Evolutionary conservation across 2,329 filamentous ascomycete genomes (phyloP), one percentile per base, ranked within the genome.

Genomic region (Alternaria brassicae): DNA sequence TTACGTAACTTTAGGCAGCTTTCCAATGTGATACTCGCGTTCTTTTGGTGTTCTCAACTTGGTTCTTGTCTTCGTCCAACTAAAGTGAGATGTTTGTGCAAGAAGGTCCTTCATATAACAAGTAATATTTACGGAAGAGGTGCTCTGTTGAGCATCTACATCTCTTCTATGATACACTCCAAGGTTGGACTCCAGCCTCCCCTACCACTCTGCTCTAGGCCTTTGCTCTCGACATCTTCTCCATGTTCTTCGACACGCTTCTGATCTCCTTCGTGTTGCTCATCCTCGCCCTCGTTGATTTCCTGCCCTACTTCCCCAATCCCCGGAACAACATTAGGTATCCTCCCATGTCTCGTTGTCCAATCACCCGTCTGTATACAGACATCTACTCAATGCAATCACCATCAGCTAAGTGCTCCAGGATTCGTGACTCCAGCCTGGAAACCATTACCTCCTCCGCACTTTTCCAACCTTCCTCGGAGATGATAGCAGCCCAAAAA

Each of bases 21-120:
- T 57, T 62, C 66, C 66, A 71, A 69, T 68, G 67, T 69, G 67
- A 69, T 66, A 44, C 65, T 62, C 71, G 53, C 56, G 59, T 66
- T 67, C 59, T 73, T 72, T 56, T 59, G 52, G 45, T 59, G 47
- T 56, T 40, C 44, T 45, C 23, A 55, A 13, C 30, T 25, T 23
- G 3, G 28, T 19, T 54, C 19, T 21, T 23, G 9, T 6, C 21
- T 19, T 12, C 21, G 13, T 19, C 21, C 19, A 25, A 25, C 5
- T 42, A 17, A 15, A 34, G 13, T 41, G 37, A 32, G n/a, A n/a
- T n/a, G n/a, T n/a, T n/a, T 13, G 1, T 40, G 17, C 28, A 34
- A 23, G 25, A 19, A 12, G 17, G 6, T 40, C 9, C 21, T 39
- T 21, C 3, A 21, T 17, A 6, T 21, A 19, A 21, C 2, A 12